Evolutionary conservation across 2,329 filamentous ascomycete genomes (phyloP).

Genomic region (Capronia coronata): DNA sequence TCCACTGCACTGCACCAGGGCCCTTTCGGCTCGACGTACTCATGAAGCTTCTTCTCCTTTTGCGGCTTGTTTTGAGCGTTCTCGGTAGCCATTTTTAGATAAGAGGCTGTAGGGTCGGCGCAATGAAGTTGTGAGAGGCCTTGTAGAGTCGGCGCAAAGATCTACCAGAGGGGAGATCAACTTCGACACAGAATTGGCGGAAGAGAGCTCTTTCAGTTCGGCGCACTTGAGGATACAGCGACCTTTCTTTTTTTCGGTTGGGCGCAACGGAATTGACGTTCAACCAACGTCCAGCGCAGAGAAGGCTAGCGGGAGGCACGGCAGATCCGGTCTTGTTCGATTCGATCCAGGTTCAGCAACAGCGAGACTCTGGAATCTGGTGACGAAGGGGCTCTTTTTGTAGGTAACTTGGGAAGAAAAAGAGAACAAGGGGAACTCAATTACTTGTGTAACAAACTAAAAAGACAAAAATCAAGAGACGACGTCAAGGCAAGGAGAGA

Average conservation of each 20-base stretch:
- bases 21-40: slow-evolving; percentile 31
- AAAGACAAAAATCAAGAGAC: not conserved
- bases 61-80: slow-evolving; percentile 15
- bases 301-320: too few species aligned
- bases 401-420: not conserved
- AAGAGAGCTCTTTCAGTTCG: too few species aligned
- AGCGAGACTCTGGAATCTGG: not conserved
- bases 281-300: too few species aligned
- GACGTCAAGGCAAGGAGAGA: not conserved
- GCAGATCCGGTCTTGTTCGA: too few species aligned
- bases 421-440: not conserved
- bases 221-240: too few species aligned
- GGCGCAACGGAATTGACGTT: too few species aligned
- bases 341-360: not conserved
- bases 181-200: too few species aligned
- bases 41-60: slow-evolving; percentile 38
- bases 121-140: too few species aligned
- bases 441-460: not conserved
- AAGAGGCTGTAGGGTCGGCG: not conserved
- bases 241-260: not conserved
- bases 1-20: not conserved
- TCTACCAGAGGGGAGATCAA: too few species aligned
- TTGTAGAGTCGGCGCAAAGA: too few species aligned
- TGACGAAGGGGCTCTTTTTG: not conserved
- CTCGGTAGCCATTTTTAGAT: slow-evolving; percentile 24